These are phyloP conservation scores for Geotrichum europaeum DNA, from an alignment of 1,139 yeast genomes.

Conservation along the genomic window DNA sequence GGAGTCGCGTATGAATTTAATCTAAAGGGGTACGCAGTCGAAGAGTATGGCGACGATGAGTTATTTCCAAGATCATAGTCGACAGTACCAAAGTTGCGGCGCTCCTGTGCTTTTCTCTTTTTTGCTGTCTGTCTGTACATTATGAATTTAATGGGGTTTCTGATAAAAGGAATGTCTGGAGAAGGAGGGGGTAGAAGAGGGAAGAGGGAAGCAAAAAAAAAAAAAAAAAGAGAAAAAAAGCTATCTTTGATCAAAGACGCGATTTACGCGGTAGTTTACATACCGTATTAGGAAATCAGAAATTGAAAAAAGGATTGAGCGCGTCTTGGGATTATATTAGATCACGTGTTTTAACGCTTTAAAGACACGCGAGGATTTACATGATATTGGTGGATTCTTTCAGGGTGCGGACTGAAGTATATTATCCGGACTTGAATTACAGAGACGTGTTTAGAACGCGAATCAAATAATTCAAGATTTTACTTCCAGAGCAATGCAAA, in stretches of 20 bases:
- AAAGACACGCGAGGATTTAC: background rate
- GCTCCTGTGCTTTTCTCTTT: constrained; percentile 59
- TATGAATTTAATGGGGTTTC: background rate
- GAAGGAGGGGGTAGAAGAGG: background rate
- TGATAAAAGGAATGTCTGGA: background rate
- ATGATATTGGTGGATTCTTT: background rate
- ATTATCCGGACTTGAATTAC: too few relatives aligned
- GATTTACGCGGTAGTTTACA: background rate
- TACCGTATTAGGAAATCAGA: background rate
- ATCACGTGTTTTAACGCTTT: background rate
- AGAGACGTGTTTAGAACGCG: too few relatives aligned
- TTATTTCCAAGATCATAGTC: constrained; percentile 31
- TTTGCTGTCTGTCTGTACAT: constrained; percentile 72
- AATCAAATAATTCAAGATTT: too few relatives aligned
- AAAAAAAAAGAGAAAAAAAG: background rate
- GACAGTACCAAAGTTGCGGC: constrained; percentile 52
- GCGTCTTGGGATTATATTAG: background rate
- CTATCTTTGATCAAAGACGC: background rate
- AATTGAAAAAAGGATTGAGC: background rate
- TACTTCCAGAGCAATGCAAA: too few relatives aligned
- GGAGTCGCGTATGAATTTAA: constrained; percentile 67
- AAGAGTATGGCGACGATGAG: background rate
- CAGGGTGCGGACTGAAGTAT: background rate
- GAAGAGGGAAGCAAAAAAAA: background rate
- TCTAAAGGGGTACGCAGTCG: constrained; percentile 41